These are phyloP conservation scores for Schwanniomyces yamadae DNA, from an alignment of 805 yeast genomes.

Conservation along the genomic window DNA sequence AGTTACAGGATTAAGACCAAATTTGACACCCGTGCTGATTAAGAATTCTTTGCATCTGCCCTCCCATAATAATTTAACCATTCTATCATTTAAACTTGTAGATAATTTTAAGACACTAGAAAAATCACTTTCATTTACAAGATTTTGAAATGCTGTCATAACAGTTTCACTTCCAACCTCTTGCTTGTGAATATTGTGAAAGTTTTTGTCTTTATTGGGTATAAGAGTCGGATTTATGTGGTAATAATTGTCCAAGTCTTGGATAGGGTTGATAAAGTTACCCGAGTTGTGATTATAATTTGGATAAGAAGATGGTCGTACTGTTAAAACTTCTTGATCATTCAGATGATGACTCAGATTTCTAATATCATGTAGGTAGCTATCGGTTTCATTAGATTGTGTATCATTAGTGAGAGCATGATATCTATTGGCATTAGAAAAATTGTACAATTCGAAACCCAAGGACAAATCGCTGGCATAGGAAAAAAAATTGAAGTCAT, in stretches of 20 bases:
- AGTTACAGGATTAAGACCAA: slow-evolving; percentile 39
- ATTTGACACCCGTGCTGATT: slow-evolving; percentile 67
- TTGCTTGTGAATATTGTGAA: not conserved
- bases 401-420: not conserved
- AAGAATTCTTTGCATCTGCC: slow-evolving; percentile 81
- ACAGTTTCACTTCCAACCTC: slow-evolving; percentile 29
- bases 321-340: not conserved
- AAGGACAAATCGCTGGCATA: slow-evolving; percentile 82
- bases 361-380: not conserved
- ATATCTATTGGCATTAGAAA: slow-evolving; percentile 18
- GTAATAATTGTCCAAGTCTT: slow-evolving; percentile 22
- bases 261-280: slow-evolving; percentile 23
- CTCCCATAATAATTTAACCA: slow-evolving; percentile 76
- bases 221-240: slow-evolving; percentile 26
- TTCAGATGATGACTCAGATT: not conserved
- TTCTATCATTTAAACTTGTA: slow-evolving; percentile 62
- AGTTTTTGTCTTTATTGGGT: slow-evolving; percentile 12
- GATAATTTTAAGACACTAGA: slow-evolving; percentile 73
- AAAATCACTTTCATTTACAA: slow-evolving; percentile 54
- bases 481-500: slow-evolving; percentile 88
- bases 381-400: slow-evolving; percentile 3
- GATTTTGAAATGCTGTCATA: slow-evolving; percentile 49
- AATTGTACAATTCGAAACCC: slow-evolving; percentile 82
- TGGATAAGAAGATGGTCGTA: not conserved
- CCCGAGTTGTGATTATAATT: slow-evolving; percentile 1